Evolutionary conservation across 148 eudicot genomes (phyloP), one percentile per base, ranked within the genome.

Genomic region (Rhododendron molle): DNA sequence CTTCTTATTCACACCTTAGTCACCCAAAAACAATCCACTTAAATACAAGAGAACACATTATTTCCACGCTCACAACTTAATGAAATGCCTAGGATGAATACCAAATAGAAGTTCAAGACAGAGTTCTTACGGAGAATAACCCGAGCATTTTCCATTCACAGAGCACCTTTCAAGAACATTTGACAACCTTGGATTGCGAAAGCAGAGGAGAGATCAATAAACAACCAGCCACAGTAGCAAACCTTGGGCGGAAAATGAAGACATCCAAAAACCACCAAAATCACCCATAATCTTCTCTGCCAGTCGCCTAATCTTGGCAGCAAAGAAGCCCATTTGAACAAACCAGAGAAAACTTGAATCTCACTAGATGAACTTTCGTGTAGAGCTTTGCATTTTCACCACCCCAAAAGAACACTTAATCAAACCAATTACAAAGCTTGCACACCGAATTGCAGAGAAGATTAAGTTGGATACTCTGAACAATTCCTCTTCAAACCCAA

Each of bases 21-120:
- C 76, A 86, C 81, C 86, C 88, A 79, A 80, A 81, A 89, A 85
- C 88, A 65, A 82, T 85, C 85, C 83, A 86, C 73, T 81, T 83
- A 85, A 79, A 82, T 86, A 86, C 87, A 89, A 65, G 80, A 58
- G 85, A 86, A 32, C 69, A 89, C 90, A 86, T 84, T 89, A 86
- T 86, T 89, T 52, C 71, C 88, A 89, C 88, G 52, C 88, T 62
- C 46, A 81, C 40, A 84, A 80, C 76, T 76, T 40, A 30, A 71
- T 86, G 84, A 36, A 85, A 85, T 76, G 83, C 18, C 77, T 80
- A 84, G 28, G 20, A 77, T 84, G 69, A 65, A 44, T 62, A 85
- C 87, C 46, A 30, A 47, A 12, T 15, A 81, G 44, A 87, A 81
- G 47, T 30, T 47, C 58, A 78, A 85, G 26, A 67, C 79, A 82